Base-by-base conservation (phyloP, 495 filamentous ascomycete species). In the Annulohypoxylon nitens region DNA sequence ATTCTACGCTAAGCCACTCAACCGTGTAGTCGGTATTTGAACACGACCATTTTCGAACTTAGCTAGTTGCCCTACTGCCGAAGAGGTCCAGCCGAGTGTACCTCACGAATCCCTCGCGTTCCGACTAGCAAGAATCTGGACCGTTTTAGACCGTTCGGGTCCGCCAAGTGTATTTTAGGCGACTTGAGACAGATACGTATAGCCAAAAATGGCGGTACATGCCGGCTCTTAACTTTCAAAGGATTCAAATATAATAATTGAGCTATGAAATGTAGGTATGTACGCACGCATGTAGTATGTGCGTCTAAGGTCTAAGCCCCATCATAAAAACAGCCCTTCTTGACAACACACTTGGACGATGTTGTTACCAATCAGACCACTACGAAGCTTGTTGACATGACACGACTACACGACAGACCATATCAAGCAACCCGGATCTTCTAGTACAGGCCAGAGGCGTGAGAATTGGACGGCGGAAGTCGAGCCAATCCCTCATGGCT, bases 91-190 rank as follows among this genome's bases (percentile, higher is more conserved):
- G 55, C 62, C 57, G 41, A 43, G 57, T 18, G 67, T 71, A 54
- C 59, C 64, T 67, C 57, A 48, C 67, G 43, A 66, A 71, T 70
- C 67, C 67, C 63, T 71, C 72, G 34, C 67, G 58, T 75, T 59
- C 67, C 7, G 37, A 50, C 61, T 30, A 62, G 23, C 39, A 54
- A 58, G 18, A 51, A 53, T 59, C 26, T 33, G 34, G 50, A 53
- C 59, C 14, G 61, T 60, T 70, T 45, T 50, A 66, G 50, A 53
- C 59, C 14, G 61, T 60, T 66, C 43, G 66, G 71, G 51, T 8
- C n/a, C 43, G 64, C 67, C 67, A 71, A 71, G 72, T 53, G 47
- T 58, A 23, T 53, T 61, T 67, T 67, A 63, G 63, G 67, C 67
- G 51, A 67, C 58, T 75, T 61, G 60, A 75, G 69, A 71, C 67